Conservation (phyloP, 2,329 filamentous ascomycete species). For the Paecilomyces dactylethromorphus region DNA sequence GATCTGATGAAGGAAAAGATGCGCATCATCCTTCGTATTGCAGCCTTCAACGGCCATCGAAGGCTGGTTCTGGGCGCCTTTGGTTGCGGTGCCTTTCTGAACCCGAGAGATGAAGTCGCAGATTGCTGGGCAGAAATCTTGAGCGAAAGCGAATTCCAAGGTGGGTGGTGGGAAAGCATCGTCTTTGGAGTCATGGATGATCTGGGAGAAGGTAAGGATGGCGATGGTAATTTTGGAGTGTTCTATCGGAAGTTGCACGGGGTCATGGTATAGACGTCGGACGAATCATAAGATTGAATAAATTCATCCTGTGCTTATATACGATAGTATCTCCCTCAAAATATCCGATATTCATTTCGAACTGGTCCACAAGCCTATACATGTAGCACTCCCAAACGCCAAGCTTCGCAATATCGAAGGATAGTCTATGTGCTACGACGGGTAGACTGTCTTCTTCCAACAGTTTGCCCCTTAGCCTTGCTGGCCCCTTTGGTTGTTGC, state of each 20-base stretch:
- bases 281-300: neutral
- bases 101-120: constrained; percentile 58
- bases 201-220: constrained; percentile 13
- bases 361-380: neutral
- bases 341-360: neutral
- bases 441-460: constrained; percentile 23
- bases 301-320: neutral
- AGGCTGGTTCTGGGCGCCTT: constrained; percentile 61
- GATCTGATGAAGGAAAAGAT: constrained; percentile 58
- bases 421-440: constrained; percentile 17
- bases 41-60: constrained; percentile 50
- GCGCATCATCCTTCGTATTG: constrained; percentile 53
- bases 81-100: constrained; percentile 61
- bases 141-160: constrained; percentile 53
- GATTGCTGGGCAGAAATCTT: constrained; percentile 57
- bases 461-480: neutral
- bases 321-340: neutral
- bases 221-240: constrained; percentile 24
- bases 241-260: constrained; percentile 24
- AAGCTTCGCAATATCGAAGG: constrained; percentile 4
- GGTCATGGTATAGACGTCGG: constrained; percentile 15
- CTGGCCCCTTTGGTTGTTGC: neutral
- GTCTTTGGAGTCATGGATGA: constrained; percentile 56
- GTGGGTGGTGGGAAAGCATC: constrained; percentile 59
- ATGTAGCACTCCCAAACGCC: neutral